These are phyloP conservation scores for Cicer chorassanicum DNA, from an alignment of 306 rosid species.

Conservation along the genomic window DNA sequence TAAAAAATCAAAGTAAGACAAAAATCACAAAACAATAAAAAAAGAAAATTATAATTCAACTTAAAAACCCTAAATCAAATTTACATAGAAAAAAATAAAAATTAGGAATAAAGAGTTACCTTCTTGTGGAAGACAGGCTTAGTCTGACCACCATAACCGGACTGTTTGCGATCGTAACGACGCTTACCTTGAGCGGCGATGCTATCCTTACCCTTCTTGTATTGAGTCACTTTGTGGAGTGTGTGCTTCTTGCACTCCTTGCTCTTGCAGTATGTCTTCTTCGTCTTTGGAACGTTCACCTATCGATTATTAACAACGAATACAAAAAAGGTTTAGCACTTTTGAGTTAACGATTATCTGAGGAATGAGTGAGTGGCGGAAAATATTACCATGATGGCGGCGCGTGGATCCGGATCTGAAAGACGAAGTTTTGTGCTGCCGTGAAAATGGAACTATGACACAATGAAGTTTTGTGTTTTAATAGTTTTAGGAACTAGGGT, in stretches of 20 bases:
- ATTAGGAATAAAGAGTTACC: conserved; percentile 15
- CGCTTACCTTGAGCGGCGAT: conserved; percentile 65
- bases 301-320: conserved; percentile 10
- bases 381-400: conserved; percentile 47
- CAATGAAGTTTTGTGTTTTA: conserved; percentile 4
- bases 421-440: conserved; percentile 34
- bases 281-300: conserved; percentile 70
- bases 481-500: conserved; percentile 45
- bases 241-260: conserved; percentile 65
- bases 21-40: background rate
- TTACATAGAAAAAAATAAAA: background rate
- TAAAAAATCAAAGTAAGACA: background rate
- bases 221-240: conserved; percentile 62
- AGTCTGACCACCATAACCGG: conserved; percentile 68
- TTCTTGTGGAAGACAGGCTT: conserved; percentile 69
- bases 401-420: conserved; percentile 36
- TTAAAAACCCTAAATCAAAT: background rate
- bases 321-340: background rate
- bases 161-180: conserved; percentile 64
- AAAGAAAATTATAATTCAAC: background rate
- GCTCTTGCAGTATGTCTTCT: conserved; percentile 67
- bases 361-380: background rate
- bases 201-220: conserved; percentile 65
- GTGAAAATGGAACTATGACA: background rate
- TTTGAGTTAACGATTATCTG: background rate